Percentiles rank a stretch among this genome's conserved stretches.
These are phyloP conservation scores for Cucumis melo DNA, from an alignment of 306 rosid species.

Conservation along the genomic window DNA sequence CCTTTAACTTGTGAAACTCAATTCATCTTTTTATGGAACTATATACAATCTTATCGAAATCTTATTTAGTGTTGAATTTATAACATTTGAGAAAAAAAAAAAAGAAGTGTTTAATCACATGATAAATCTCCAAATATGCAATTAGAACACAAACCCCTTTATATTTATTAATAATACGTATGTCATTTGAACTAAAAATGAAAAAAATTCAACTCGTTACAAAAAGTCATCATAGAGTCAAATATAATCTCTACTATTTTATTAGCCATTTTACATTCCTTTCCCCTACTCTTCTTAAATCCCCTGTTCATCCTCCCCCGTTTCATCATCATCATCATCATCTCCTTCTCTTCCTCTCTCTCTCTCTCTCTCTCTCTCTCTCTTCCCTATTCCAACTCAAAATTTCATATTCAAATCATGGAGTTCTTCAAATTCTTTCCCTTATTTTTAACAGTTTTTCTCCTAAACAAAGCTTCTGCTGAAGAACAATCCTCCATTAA, in stretches of 20 bases:
- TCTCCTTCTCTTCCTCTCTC: neutral
- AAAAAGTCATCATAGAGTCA: neutral
- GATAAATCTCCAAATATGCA: neutral
- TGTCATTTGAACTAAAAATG: neutral
- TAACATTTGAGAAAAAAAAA: too few species aligned
- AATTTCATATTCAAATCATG: conserved; percentile 17
- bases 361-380: neutral
- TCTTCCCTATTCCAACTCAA: neutral
- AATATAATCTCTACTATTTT: conserved; percentile 11
- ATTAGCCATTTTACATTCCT: conserved; percentile 14
- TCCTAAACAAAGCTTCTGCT: conserved; percentile 12
- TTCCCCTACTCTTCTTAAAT: neutral
- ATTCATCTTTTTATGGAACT: too few species aligned
- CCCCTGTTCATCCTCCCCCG: neutral
- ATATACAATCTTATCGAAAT: too few species aligned
- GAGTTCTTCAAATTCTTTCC: conserved; percentile 14
- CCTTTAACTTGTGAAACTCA: too few species aligned
- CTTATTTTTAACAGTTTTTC: conserved; percentile 10
- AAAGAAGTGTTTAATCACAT: too few species aligned
- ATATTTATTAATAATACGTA: neutral
- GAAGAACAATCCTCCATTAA: neutral
- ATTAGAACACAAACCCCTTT: neutral
- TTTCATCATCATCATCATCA: neutral
- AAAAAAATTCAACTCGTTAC: neutral
- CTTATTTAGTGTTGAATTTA: too few species aligned